Conservation (phyloP, 495 filamentous ascomycete species). For the Neurospora pannonica region DNA sequence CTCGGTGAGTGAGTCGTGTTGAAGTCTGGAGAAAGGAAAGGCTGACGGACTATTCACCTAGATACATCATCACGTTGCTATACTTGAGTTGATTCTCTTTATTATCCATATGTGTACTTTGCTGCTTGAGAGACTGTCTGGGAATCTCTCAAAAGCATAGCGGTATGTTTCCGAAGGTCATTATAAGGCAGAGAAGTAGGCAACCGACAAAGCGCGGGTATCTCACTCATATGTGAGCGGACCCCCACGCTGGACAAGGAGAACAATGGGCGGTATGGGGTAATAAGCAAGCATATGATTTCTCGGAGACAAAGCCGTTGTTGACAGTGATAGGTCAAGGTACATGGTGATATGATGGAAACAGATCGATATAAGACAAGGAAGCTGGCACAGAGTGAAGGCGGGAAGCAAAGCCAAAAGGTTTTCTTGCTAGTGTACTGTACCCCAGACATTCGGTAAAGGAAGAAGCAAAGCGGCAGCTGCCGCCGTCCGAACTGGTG, state of each 20-base stretch:
- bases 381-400: neutral
- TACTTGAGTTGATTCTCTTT: neutral
- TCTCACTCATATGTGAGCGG: neutral
- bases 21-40: neutral
- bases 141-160: neutral
- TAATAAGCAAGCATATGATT: neutral
- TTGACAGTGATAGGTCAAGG: neutral
- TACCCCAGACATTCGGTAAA: neutral
- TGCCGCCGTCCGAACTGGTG: neutral
- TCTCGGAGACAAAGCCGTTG: neutral
- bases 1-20: neutral
- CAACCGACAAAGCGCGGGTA: neutral
- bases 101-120: neutral
- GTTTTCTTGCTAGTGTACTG: neutral
- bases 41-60: neutral
- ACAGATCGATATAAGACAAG: neutral
- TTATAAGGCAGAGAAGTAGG: neutral
- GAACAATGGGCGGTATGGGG: neutral
- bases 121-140: too few species aligned
- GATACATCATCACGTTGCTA: too few species aligned
- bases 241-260: neutral
- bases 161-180: neutral
- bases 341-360: neutral
- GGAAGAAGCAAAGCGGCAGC: neutral
- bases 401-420: neutral